Evolutionary conservation across 371 early-diverging fungal species (phyloP).

Genomic region (Parasitella parasitica): DNA sequence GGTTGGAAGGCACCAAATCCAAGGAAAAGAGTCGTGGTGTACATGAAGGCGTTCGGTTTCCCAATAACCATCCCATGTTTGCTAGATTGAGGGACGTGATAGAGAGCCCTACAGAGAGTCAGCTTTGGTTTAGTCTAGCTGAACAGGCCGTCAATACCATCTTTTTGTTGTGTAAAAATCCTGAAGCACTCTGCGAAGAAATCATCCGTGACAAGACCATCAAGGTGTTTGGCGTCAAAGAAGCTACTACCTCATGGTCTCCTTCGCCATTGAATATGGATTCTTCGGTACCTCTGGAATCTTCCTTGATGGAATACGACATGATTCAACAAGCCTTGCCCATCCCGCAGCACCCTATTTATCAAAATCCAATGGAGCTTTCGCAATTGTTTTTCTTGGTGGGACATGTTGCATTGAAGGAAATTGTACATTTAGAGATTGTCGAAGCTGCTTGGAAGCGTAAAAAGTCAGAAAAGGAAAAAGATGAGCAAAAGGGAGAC

Average conservation of each 20-base stretch:
- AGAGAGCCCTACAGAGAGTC: conserved; percentile 56
- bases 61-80: conserved; percentile 76
- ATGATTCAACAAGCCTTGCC: conserved; percentile 25
- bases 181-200: conserved; percentile 75
- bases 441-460: conserved; percentile 36
- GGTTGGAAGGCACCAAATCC: conserved; percentile 55
- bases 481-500: conserved; percentile 18
- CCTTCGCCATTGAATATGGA: conserved; percentile 5
- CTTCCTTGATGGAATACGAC: conserved; percentile 36
- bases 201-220: conserved; percentile 67
- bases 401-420: conserved; percentile 94
- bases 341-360: conserved; percentile 32
- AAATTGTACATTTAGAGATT: conserved; percentile 91
- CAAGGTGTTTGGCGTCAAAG: conserved; percentile 48
- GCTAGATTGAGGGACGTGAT: conserved; percentile 61
- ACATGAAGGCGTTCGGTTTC: conserved; percentile 68
- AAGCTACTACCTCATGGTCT: neutral
- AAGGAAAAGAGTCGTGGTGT: conserved; percentile 56
- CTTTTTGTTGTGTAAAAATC: conserved; percentile 84
- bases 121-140: conserved; percentile 84
- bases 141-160: conserved; percentile 93
- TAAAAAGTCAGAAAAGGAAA: conserved; percentile 29
- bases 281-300: conserved; percentile 6
- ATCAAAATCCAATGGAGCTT: conserved; percentile 67
- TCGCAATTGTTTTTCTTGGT: conserved; percentile 87